Conservation (phyloP, 2,329 filamentous ascomycete genomes). For the Alternaria angustiovoidea region DNA sequence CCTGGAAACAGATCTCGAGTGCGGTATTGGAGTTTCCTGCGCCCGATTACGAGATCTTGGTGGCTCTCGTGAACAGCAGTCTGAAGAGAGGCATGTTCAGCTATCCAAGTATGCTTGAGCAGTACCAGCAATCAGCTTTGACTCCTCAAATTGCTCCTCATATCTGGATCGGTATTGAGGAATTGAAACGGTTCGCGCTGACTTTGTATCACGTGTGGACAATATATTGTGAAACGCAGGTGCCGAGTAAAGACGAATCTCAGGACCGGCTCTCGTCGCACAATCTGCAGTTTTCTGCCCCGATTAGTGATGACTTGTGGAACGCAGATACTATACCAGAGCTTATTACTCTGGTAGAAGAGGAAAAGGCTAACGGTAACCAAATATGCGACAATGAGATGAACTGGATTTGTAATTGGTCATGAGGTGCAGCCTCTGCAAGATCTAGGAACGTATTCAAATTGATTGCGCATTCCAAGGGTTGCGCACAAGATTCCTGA, state of each 20-base stretch:
- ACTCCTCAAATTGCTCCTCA: background rate
- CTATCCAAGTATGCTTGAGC: background rate
- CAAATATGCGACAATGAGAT: background rate
- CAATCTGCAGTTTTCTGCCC: background rate
- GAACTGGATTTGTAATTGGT: background rate
- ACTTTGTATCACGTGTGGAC: background rate
- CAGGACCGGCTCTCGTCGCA: background rate
- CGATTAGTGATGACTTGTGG: background rate
- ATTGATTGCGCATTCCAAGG: constrained; percentile 6
- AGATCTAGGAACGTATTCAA: constrained; percentile 6
- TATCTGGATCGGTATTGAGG: background rate
- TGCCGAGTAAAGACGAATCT: background rate
- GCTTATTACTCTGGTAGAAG: background rate
- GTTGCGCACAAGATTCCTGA: constrained; percentile 20
- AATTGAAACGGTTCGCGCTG: background rate
- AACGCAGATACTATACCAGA: background rate
- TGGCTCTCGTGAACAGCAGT: background rate
- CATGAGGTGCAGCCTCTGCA: background rate
- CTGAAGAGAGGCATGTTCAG: background rate
- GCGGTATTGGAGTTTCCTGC: background rate
- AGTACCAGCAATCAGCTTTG: background rate
- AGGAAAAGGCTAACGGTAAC: background rate
- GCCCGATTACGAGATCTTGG: background rate
- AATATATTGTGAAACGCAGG: background rate
- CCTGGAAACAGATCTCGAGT: background rate